These are phyloP conservation scores for Sporisorium scitamineum DNA, from an alignment of 1,284 basidiomycete genomes.

Conservation along the genomic window DNA sequence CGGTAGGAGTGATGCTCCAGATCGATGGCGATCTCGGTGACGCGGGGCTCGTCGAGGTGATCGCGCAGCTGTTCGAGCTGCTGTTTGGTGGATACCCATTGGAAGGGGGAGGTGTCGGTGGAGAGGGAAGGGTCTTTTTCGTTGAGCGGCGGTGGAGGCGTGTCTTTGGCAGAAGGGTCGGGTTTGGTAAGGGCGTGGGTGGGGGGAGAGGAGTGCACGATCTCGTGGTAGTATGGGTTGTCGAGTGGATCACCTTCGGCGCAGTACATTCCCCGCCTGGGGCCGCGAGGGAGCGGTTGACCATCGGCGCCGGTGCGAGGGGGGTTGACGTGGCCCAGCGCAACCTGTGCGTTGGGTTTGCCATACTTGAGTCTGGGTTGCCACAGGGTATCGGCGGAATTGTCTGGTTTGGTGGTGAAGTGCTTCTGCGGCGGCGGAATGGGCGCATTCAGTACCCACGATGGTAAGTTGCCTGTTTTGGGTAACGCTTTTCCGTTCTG, in stretches of 20 bases:
- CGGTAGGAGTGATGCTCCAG: conserved; percentile 91
- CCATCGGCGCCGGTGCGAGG: conserved; percentile 24
- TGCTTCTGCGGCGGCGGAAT: conserved; percentile 63
- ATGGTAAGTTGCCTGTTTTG: conserved; percentile 54
- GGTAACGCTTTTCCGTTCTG: conserved; percentile 46
- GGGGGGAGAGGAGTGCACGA: conserved; percentile 50
- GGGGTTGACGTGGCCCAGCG: conserved; percentile 43
- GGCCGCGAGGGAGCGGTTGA: conserved; percentile 23
- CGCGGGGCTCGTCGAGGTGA: conserved; percentile 70
- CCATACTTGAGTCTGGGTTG: conserved; percentile 53
- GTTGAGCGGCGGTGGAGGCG: conserved; percentile 55
- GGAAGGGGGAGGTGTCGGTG: conserved; percentile 79
- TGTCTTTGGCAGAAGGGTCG: conserved; percentile 21
- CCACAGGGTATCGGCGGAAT: conserved; percentile 54
- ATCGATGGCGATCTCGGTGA: conserved; percentile 90
- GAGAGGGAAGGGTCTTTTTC: conserved; percentile 69
- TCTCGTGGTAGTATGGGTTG: conserved; percentile 66
- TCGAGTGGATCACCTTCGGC: conserved; percentile 64
- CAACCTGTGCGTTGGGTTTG: conserved; percentile 64
- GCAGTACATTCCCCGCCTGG: conserved; percentile 63
- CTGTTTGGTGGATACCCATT: conserved; percentile 78
- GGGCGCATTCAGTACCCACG: conserved; percentile 58
- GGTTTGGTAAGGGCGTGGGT: conserved; percentile 66
- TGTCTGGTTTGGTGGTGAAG: conserved; percentile 64
- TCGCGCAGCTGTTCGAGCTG: conserved; percentile 77